These are phyloP conservation scores for Arabidopsis hybrid DNA, from an alignment of 441 rosid genomes.

Conservation along the genomic window DNA sequence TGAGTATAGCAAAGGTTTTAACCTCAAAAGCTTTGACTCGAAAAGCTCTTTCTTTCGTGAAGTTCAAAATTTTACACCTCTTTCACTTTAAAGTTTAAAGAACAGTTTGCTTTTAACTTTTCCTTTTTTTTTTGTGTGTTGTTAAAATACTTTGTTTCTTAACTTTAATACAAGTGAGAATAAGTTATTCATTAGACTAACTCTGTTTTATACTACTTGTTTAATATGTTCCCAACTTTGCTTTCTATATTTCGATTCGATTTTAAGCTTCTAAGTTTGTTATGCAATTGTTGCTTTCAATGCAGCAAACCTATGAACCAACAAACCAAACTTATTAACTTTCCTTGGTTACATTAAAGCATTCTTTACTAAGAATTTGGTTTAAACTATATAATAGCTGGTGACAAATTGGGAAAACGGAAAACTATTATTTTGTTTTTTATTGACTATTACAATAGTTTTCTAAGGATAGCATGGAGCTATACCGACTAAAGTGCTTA, in stretches of 20 bases:
- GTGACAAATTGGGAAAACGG: background rate
- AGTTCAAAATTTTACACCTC: conserved; percentile 36
- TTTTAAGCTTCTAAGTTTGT: background rate
- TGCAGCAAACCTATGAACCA: background rate
- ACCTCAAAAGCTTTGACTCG: conserved; percentile 44
- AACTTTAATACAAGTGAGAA: conserved; percentile 25
- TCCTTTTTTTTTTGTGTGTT: conserved; percentile 1
- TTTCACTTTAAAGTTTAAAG: conserved; percentile 41
- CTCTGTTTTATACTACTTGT: conserved; percentile 1
- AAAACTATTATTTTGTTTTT: no score
- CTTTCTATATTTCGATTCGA: background rate
- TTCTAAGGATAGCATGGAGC: conserved; percentile 8
- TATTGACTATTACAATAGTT: background rate
- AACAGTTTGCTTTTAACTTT: conserved; percentile 18
- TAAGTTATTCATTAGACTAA: conserved; percentile 15
- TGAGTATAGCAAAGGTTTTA: conserved; percentile 17
- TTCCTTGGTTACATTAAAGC: background rate
- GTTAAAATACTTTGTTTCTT: conserved; percentile 9
- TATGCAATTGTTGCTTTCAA: background rate
- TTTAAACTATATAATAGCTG: conserved; percentile 3
- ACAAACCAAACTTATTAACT: background rate
- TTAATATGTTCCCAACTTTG: conserved; percentile 1
- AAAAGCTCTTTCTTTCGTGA: conserved; percentile 36
- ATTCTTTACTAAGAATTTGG: background rate
- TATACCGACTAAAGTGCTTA: conserved; percentile 29